Base-by-base conservation (phyloP, 1,284 basidiomycete genomes). In the Marasmius oreades region DNA sequence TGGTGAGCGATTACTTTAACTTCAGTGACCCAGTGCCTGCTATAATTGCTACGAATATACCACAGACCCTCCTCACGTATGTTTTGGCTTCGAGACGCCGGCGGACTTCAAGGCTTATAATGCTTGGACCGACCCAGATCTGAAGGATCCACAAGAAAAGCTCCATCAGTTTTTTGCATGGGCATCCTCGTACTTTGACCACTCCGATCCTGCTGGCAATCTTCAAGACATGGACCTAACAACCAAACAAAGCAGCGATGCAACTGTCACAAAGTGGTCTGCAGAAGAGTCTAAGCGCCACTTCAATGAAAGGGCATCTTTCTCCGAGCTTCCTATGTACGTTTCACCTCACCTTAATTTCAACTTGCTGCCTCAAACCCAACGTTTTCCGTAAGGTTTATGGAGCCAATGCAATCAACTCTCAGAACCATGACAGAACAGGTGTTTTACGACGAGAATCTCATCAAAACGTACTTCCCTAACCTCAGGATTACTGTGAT, bases 41-140 rank as follows among this genome's bases (percentile, higher is more conserved):
- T 4, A 31, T n/a, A n/a, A n/a, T n/a, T n/a, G n/a, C n/a, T 31
- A 31, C 28, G 10, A 10, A 28, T 16, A 1, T 24, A 26, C 28
- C n/a, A 28, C 42, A 73, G 71, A 74, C 55, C 66, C 71, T 3
- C 67, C 71, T 5, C 60, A 56, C 37, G 23, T 61, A 1, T 62
- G 67, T 0, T 65, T 73, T 34, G 70, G 68, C 5, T 64, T 65
- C 51, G 52, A 62, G 1, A 53, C 47, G 3, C 66, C 66, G 4
- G 28, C 26, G 2, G 59, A 57, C 7, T 39, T 42, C 5, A 52
- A 57, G 14, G 26, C 51, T 3, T 65, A 67, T 24, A 57, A 61
- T 46, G 64, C 63, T 3, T 67, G 52, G 45, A 55, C 43, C 1
- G 61, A 65, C 31, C 64, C 62, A 10, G 55, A 55, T 14, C 53